Evolutionary conservation across 2,329 filamentous ascomycete genomes (phyloP).

Genomic region (Graphilbum ipis-grandicollis): DNA sequence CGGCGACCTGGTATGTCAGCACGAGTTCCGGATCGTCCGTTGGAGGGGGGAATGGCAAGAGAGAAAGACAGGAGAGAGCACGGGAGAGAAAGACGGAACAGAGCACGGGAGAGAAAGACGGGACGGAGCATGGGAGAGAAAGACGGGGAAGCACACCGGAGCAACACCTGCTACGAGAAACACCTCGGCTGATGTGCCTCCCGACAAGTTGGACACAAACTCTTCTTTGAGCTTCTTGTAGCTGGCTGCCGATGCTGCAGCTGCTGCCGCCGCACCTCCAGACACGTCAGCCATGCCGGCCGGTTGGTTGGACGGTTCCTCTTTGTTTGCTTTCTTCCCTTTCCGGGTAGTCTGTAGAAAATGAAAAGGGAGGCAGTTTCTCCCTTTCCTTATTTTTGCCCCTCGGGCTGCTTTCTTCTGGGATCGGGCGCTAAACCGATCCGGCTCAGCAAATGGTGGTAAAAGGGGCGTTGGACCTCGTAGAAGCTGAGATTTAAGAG

Average conservation of each 20-base stretch:
- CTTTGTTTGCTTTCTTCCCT: too few species aligned
- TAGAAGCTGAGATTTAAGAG: too few species aligned
- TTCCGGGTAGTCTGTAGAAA: too few species aligned
- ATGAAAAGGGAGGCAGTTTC: too few species aligned
- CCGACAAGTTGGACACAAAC: constrained; percentile 82
- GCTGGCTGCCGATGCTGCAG: constrained; percentile 22
- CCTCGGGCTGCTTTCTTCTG: not conserved
- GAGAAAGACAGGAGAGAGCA: constrained; percentile 18
- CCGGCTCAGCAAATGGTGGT: not conserved
- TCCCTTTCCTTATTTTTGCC: not conserved
- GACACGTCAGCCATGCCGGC: constrained; percentile 4
- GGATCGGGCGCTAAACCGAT: not conserved
- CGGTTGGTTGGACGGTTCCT: too few species aligned
- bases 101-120: too few species aligned
- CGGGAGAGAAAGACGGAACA: constrained; percentile 17
- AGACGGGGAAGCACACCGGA: constrained; percentile 56
- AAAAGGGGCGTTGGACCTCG: too few species aligned
- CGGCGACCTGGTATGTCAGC: constrained; percentile 63
- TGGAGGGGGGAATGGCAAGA: not conserved
- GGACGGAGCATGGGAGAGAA: too few species aligned
- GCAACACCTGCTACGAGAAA: constrained; percentile 72
- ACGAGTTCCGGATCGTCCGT: too few species aligned
- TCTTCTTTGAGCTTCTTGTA: constrained; percentile 92
- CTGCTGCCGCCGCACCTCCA: constrained; percentile 3
- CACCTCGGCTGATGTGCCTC: constrained; percentile 71